Evolutionary conservation across 1,139 yeast genomes (phyloP).

Genomic region (Komagataea norvegica): DNA sequence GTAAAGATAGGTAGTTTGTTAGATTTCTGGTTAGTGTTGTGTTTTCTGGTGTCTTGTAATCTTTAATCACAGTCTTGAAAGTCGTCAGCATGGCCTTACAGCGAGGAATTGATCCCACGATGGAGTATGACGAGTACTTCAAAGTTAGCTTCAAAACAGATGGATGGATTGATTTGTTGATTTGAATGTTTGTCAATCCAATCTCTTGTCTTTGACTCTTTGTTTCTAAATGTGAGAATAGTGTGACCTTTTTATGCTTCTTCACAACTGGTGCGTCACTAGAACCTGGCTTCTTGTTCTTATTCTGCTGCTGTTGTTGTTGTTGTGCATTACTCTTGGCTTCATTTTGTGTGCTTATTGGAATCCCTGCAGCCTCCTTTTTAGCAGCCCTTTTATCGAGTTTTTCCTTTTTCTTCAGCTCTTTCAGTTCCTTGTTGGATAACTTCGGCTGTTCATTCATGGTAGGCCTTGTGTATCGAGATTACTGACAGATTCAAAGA

Average conservation of each 20-base stretch:
- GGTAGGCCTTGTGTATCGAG: neutral
- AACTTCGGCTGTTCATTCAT: slow-evolving; percentile 30
- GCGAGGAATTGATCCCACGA: slow-evolving; percentile 87
- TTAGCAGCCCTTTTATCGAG: slow-evolving; percentile 81
- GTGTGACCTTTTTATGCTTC: slow-evolving; percentile 41
- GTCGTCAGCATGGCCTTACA: slow-evolving; percentile 82
- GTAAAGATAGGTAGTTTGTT: slow-evolving; percentile 86
- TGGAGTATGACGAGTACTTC: slow-evolving; percentile 74
- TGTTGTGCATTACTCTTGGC: slow-evolving; percentile 5
- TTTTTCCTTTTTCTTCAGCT: slow-evolving; percentile 80
- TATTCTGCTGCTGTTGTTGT: slow-evolving; percentile 4
- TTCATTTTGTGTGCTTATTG: slow-evolving; percentile 29
- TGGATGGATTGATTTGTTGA: slow-evolving; percentile 72
- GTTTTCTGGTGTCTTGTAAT: slow-evolving; percentile 80
- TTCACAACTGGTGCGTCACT: slow-evolving; percentile 15
- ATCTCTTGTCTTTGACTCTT: slow-evolving; percentile 72
- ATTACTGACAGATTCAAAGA: neutral
- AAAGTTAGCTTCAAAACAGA: slow-evolving; percentile 73
- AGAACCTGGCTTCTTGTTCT: slow-evolving; percentile 3
- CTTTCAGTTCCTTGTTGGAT: slow-evolving; percentile 81
- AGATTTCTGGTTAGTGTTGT: slow-evolving; percentile 84
- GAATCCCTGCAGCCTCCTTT: slow-evolving; percentile 50
- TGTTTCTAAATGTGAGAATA: slow-evolving; percentile 86
- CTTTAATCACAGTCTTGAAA: slow-evolving; percentile 73
- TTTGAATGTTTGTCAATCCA: slow-evolving; percentile 33